phyloP scores from a whole-genome alignment of 2,329 filamentous ascomycete genomes.

The Epichloe amarillans region DNA sequence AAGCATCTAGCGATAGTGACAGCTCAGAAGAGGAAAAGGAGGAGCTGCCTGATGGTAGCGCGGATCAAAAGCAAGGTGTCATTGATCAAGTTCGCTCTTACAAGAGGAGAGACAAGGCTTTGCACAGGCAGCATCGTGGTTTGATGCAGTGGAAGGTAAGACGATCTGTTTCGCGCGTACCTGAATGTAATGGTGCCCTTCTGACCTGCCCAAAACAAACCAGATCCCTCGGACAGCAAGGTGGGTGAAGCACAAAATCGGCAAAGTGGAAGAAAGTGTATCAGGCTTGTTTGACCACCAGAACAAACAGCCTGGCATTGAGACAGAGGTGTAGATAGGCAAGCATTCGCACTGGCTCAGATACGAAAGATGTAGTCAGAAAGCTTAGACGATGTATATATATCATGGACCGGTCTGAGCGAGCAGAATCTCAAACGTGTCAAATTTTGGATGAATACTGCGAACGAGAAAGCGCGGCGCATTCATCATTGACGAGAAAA shows the following conservation, averaged over 20 bases:
- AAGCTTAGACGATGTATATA: no score
- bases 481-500: no score
- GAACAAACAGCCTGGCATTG: constrained; percentile 44
- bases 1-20: constrained; percentile 17
- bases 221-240: constrained; percentile 31
- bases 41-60: constrained; percentile 24
- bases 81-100: constrained; percentile 44
- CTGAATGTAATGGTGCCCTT: neutral
- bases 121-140: constrained; percentile 54
- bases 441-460: no score
- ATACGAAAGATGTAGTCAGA: no score
- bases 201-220: neutral
- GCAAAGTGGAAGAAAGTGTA: constrained; percentile 45
- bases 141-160: constrained; percentile 56
- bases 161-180: neutral
- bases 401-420: no score
- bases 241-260: constrained; percentile 38
- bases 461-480: no score
- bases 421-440: no score
- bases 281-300: constrained; percentile 44
- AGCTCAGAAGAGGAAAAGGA: constrained; percentile 24
- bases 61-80: constrained; percentile 29
- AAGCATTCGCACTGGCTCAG: no score
- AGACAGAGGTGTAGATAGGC: constrained; percentile 51
- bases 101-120: constrained; percentile 40